A percentile compares a stretch with the other conserved stretches of the same genome.
Conservation (phyloP, 139 green algal genomes). For the Ulvella scutata region DNA sequence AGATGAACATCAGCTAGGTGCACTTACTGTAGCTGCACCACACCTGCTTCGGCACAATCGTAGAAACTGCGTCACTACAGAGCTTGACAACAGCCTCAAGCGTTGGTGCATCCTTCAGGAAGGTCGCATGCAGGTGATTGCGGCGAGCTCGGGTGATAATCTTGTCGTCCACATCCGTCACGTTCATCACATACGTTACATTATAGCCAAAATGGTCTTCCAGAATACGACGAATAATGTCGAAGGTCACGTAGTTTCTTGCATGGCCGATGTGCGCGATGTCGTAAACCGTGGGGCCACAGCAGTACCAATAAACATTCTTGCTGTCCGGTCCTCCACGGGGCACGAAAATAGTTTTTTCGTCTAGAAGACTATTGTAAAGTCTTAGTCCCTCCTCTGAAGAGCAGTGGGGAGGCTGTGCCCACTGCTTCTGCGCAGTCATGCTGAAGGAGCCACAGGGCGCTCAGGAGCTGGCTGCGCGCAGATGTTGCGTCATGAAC, state of each 20-base stretch:
- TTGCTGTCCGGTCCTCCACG: conserved; percentile 34
- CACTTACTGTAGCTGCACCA: no score
- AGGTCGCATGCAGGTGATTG: conserved; percentile 73
- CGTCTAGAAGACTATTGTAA: conserved; percentile 71
- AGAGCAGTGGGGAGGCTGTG: no score
- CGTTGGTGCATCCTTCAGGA: conserved; percentile 15
- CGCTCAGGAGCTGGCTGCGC: no score
- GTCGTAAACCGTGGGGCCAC: conserved; percentile 96
- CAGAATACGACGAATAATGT: conserved; percentile 88
- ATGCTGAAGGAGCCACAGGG: no score
- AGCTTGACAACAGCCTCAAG: conserved; percentile 10
- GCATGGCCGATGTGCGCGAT: conserved; percentile 86
- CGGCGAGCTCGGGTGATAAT: conserved; percentile 86
- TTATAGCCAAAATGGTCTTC: conserved; percentile 96
- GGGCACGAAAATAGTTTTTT: conserved; percentile 75
- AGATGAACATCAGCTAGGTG: no score
- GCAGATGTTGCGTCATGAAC: no score
- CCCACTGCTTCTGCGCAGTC: no score
- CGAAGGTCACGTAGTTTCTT: conserved; percentile 95
- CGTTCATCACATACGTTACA: conserved; percentile 89
- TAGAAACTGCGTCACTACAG: neutral
- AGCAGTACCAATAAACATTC: conserved; percentile 83
- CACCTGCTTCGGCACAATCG: neutral
- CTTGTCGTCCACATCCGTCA: conserved; percentile 99
- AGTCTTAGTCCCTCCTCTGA: conserved; percentile 41